Evolutionary conservation across 371 early-diverging fungal genomes (phyloP), one percentile per base, ranked within the genome.

Genomic region (Haplosporangium sp.): DNA sequence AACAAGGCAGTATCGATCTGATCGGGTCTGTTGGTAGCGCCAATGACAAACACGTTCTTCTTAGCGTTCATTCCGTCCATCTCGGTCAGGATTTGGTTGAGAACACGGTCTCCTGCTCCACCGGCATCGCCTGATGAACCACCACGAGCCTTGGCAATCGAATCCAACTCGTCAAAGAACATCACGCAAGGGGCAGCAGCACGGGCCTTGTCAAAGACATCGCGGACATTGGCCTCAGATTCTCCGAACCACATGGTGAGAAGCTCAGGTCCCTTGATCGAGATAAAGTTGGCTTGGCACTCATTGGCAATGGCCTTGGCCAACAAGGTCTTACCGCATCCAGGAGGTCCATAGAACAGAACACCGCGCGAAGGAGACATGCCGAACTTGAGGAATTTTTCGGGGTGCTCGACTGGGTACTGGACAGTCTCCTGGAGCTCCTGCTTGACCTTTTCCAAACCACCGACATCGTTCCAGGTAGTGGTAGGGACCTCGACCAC

Each of bases 81-180:
- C 87, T 99, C 99, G 36, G 99, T 99, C 73, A 99, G 88, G 68
- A 99, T 93, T 87, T 99, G 99, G 89, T 99, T 99, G 50, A 99
- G 91, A 29, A 99, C 99, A 84, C 99, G 97, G 76, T 99, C 99
- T 57, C 99, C 99, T 43, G 98, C 95, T 73, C 97, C 99, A 40
- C 99, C 98, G 56, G 92, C 95, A 85, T 99, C 98, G 45, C 96
- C 96, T 14, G 79, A 81, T n/a, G 84, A 82, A 50, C 86, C 83
- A 58, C 98, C 97, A 84, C 99, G 96, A 18, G 98, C 93, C 90
- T 96, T 99, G 73, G 99, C 99, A 80, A 99, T 94, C 21, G 99
- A 98, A 88, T 99, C 99, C 83, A 99, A 88, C 88, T 99, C 99
- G 83, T 99, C 99, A 91, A 99, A 99, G 96, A 99, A 99, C 93